Evolutionary conservation across 805 yeast species (phyloP), one percentile per base, ranked within the genome.

Genomic region (Wickerhamiella allomyrinae): DNA sequence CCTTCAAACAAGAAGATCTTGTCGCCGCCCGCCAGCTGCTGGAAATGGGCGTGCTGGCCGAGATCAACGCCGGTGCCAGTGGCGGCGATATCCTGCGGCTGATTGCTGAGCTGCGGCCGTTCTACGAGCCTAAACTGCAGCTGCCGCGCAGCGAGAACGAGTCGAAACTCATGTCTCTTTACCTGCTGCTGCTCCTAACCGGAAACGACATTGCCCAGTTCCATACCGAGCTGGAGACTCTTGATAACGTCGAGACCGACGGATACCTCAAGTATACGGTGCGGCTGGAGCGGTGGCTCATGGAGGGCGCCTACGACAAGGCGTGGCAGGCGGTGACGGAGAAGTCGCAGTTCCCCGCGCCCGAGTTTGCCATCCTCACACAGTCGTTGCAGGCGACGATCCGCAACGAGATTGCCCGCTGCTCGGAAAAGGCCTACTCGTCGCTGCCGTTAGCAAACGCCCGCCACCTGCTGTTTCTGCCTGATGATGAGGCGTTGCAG

Each of bases 271-370:
- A 75, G 38, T 86, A 86, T 58, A 97, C 97, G 20, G 77, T 89
- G 41, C 77, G 77, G 51, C 76, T 91, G 53, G 97, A 91, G 60
- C 77, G 83, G 50, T 84, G 93, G 80, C 73, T 91, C 50, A 85
- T 89, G 79, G 97, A 91, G 63, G 98, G 98, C 34, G 81, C 89
- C 49, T 91, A 87, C 62, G 91, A 85, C 60, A 83, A 83, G 61
- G 89, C 87, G 37, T 82, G 91, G 80, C 78, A 74, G 51, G 70
- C 82, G 42, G 70, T 81, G 49, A 75, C 77, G 41, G 72, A 74
- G 46, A 67, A 68, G 42, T 52, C 63, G 29, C 65, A 64, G 54
- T 60, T 59, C 46, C 70, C 65, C 14, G 76, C 78, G 49, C 73
- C 76, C 44, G 97, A 91, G 59, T 87, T 77, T 60, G 73, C 72